Evolutionary conservation across 371 early-diverging fungal genomes (phyloP).

Genomic region (Blyttiomyces sp.): DNA sequence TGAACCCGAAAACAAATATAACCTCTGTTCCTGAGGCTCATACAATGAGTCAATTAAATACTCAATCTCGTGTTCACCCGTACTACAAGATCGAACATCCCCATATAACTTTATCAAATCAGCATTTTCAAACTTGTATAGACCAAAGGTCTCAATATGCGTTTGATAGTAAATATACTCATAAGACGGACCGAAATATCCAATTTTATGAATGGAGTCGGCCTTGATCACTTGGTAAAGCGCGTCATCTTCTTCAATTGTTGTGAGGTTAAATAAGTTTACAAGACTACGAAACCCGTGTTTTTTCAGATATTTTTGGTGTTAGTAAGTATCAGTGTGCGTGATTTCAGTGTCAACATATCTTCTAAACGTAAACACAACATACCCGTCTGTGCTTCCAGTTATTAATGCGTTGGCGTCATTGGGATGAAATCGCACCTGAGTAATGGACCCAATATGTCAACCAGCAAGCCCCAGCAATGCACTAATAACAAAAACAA

Average conservation of each 20-base stretch:
- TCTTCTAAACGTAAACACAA: neutral
- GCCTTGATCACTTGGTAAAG: slow-evolving; percentile 76
- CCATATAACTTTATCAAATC: slow-evolving; percentile 71
- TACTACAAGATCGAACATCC: slow-evolving; percentile 58
- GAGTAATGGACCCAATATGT: neutral
- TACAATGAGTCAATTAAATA: slow-evolving; percentile 84
- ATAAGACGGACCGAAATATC: slow-evolving; percentile 83
- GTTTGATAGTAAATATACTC: slow-evolving; percentile 84
- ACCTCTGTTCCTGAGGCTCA: slow-evolving; percentile 60
- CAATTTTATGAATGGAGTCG: slow-evolving; percentile 74
- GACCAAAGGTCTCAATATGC: slow-evolving; percentile 83
- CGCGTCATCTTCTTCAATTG: slow-evolving; percentile 84
- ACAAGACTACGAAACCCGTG: slow-evolving; percentile 20
- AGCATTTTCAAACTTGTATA: slow-evolving; percentile 52
- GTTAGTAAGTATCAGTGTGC: neutral
- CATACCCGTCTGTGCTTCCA: slow-evolving; percentile 41
- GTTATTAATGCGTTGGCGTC: slow-evolving; percentile 39
- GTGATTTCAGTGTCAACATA: neutral
- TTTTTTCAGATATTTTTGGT: neutral
- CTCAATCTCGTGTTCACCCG: slow-evolving; percentile 56
- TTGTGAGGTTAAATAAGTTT: slow-evolving; percentile 37
- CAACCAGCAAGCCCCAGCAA: neutral
- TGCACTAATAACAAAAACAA: neutral
- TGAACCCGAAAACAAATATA: slow-evolving; percentile 79
- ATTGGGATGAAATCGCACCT: slow-evolving; percentile 63